Conservation (phyloP, 2,329 filamentous ascomycete species). For the Apiospora aurea region DNA sequence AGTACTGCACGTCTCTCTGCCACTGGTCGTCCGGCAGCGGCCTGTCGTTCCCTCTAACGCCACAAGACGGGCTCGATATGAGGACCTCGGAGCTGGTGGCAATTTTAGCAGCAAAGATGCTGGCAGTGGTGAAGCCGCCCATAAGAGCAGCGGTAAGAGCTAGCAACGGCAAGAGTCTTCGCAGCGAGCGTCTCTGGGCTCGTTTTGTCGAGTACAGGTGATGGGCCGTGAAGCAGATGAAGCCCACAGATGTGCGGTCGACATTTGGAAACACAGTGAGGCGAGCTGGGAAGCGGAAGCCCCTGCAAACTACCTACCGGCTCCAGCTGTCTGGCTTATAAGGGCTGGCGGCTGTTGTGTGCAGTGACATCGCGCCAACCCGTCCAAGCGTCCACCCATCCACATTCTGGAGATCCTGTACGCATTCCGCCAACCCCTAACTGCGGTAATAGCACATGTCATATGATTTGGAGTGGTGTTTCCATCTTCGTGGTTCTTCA, state of each 20-base stretch:
- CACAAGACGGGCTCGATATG: constrained; percentile 26
- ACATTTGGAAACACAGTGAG: not conserved
- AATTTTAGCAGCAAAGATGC: constrained; percentile 27
- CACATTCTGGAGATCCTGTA: too few species aligned
- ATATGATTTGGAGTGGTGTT: too few species aligned
- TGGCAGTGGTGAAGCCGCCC: constrained; percentile 20
- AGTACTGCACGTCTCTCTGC: constrained; percentile 14
- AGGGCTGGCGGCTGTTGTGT: too few species aligned
- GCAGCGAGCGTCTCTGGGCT: constrained; percentile 27
- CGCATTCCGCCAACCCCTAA: too few species aligned
- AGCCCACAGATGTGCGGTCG: constrained; percentile 34
- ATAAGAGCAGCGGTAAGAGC: not conserved
- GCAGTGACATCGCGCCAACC: too few species aligned
- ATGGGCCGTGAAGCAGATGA: constrained; percentile 35
- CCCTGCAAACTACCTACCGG: too few species aligned
- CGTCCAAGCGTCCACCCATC: too few species aligned
- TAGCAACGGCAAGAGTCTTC: constrained; percentile 11
- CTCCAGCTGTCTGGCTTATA: too few species aligned
- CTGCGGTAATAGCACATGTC: too few species aligned
- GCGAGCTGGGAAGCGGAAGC: too few species aligned
- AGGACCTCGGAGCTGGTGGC: constrained; percentile 27
- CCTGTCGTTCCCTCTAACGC: not conserved
- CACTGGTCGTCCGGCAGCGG: constrained; percentile 22
- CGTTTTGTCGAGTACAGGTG: constrained; percentile 28
- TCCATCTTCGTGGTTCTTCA: too few species aligned